phyloP scores from a whole-genome alignment of 345 rosid species.

The Murraya paniculata region DNA sequence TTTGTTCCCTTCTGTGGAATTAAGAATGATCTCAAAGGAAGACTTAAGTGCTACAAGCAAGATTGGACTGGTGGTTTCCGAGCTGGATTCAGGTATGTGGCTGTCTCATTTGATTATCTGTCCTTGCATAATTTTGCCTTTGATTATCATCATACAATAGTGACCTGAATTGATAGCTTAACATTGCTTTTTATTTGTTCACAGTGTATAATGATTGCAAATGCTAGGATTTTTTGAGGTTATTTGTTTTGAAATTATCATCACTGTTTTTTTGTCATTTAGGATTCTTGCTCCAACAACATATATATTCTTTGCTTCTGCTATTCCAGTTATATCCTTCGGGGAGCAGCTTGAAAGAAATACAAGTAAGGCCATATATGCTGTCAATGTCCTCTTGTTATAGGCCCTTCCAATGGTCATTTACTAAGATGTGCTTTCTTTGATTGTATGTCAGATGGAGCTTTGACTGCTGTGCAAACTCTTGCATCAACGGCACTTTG shows the following conservation, averaged over 20 bases:
- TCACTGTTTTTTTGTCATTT: conserved; percentile 19
- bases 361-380: conserved; percentile 29
- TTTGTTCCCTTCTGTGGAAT: conserved; percentile 79
- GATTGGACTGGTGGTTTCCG: conserved; percentile 71
- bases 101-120: conserved; percentile 3
- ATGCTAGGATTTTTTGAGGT: neutral
- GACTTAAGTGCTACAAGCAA: conserved; percentile 73
- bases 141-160: neutral
- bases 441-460: conserved; percentile 39
- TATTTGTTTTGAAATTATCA: conserved; percentile 5
- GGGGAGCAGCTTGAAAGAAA: conserved; percentile 61
- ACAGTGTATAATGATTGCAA: neutral
- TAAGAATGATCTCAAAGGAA: conserved; percentile 64
- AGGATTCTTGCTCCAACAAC: conserved; percentile 82
- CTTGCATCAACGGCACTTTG: conserved; percentile 61
- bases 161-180: conserved; percentile 7
- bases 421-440: conserved; percentile 10
- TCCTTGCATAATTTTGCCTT: neutral
- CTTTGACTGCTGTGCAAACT: conserved; percentile 61
- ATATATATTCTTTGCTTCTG: conserved; percentile 63
- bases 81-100: conserved; percentile 63
- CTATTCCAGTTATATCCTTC: conserved; percentile 64
- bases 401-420: neutral
- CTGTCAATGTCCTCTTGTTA: neutral
- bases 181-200: neutral